Evolutionary conservation across 2,329 filamentous ascomycete species (phyloP).

Genomic region (Alternaria longipes): DNA sequence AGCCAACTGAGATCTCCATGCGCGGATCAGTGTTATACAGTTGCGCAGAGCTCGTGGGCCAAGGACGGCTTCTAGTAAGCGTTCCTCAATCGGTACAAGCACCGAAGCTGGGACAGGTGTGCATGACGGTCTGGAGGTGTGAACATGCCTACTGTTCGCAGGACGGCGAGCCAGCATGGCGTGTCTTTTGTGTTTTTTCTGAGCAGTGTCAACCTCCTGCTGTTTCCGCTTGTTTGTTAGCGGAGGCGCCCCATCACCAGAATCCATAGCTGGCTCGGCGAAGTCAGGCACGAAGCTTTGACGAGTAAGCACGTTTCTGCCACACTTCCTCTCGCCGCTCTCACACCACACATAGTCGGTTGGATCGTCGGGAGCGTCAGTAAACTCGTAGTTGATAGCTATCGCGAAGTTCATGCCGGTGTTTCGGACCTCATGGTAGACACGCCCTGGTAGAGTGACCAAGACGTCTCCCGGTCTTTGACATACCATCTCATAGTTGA

Average conservation of each 20-base stretch:
- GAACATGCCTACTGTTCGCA: neutral
- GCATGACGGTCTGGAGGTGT: neutral
- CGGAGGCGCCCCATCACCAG: neutral
- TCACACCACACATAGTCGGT: constrained; percentile 16
- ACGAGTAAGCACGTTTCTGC: constrained; percentile 11
- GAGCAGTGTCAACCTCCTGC: neutral
- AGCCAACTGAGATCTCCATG: neutral
- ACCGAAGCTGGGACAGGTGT: neutral
- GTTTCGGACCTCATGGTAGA: constrained; percentile 21
- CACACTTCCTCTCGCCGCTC: neutral
- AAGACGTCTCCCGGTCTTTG: constrained; percentile 14
- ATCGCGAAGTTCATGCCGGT: constrained; percentile 14
- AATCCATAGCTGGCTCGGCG: neutral
- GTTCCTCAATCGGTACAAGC: neutral
- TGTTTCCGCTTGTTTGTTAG: constrained; percentile 7
- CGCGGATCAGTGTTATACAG: neutral
- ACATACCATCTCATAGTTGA: constrained; percentile 13
- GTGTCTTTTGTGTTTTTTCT: neutral
- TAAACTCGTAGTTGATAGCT: constrained; percentile 22
- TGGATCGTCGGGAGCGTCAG: constrained; percentile 11
- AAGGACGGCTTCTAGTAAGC: neutral
- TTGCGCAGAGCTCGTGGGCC: neutral
- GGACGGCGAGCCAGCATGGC: neutral
- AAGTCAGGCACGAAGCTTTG: constrained; percentile 7
- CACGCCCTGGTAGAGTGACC: constrained; percentile 13